phyloP scores from a whole-genome alignment of 306 rosid species.

The Ammopiptanthus mongolicus region DNA sequence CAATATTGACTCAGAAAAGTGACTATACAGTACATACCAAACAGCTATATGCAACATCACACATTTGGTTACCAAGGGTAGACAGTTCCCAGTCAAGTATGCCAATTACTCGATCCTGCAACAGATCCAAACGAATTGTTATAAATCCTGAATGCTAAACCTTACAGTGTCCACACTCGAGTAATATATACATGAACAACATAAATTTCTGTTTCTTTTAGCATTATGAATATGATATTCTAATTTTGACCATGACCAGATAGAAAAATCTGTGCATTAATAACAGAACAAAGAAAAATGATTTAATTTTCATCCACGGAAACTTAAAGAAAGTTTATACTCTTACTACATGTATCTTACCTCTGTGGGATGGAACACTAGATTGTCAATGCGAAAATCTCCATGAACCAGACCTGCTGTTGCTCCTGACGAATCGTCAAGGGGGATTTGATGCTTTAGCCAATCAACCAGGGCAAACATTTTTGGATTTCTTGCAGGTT shows the following conservation, averaged over 20 bases:
- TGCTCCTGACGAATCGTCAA: slow-evolving; percentile 77
- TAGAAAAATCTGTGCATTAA: background rate
- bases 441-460: slow-evolving; percentile 64
- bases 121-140: background rate
- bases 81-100: slow-evolving; percentile 98
- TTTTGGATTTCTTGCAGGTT: slow-evolving; percentile 72
- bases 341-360: slow-evolving; percentile 34
- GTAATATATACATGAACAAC: slow-evolving; percentile 1
- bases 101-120: slow-evolving; percentile 96
- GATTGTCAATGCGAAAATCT: slow-evolving; percentile 91
- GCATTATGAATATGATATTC: background rate
- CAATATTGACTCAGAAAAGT: slow-evolving; percentile 8
- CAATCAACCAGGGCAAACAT: slow-evolving; percentile 80
- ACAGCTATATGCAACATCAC: slow-evolving; percentile 78
- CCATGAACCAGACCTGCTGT: slow-evolving; percentile 90
- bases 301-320: background rate
- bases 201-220: slow-evolving; percentile 18
- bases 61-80: slow-evolving; percentile 96
- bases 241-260: background rate
- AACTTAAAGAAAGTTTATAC: slow-evolving; percentile 6
- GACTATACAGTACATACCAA: slow-evolving; percentile 47
- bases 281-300: slow-evolving; percentile 2
- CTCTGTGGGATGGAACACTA: slow-evolving; percentile 87
- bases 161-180: slow-evolving; percentile 1
- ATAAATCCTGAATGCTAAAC: slow-evolving; percentile 9